These are phyloP conservation scores for Phlegmacium glaucopus DNA, from an alignment of 768 basidiomycete species.

Conservation along the genomic window DNA sequence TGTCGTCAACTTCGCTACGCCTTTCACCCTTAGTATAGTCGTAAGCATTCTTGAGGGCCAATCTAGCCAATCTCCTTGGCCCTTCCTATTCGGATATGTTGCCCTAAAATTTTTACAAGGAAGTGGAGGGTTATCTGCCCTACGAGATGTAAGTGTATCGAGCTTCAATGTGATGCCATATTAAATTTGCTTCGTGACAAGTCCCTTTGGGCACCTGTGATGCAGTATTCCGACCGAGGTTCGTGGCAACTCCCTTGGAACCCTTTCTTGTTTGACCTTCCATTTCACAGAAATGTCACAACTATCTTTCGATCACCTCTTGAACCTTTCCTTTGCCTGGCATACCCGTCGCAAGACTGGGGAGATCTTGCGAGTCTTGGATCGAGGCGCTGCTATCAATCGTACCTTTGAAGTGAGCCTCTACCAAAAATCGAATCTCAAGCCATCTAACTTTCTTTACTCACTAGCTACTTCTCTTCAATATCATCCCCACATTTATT, in stretches of 20 bases:
- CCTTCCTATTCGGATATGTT: slow-evolving; percentile 65
- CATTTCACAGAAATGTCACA: slow-evolving; percentile 69
- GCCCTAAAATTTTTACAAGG: slow-evolving; percentile 72
- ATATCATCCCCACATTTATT: slow-evolving; percentile 75
- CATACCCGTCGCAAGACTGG: slow-evolving; percentile 83
- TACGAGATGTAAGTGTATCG: slow-evolving; percentile 46
- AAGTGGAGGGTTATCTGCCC: slow-evolving; percentile 68
- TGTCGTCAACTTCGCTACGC: slow-evolving; percentile 69
- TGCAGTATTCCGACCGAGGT: slow-evolving; percentile 83
- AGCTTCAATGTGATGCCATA: not conserved
- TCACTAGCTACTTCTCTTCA: slow-evolving; percentile 73
- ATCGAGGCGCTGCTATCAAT: slow-evolving; percentile 85
- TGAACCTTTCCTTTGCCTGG: slow-evolving; percentile 84
- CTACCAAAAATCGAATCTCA: not conserved
- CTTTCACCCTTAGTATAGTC: slow-evolving; percentile 66
- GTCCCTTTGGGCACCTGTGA: slow-evolving; percentile 83
- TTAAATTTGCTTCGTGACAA: slow-evolving; percentile 18
- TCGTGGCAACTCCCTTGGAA: slow-evolving; percentile 9
- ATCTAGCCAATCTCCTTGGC: slow-evolving; percentile 55
- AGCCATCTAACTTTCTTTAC: slow-evolving; percentile 1
- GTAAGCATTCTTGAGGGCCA: slow-evolving; percentile 52
- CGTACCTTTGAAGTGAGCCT: slow-evolving; percentile 61
- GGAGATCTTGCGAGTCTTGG: slow-evolving; percentile 77
- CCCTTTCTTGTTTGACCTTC: not conserved
- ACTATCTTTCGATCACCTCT: slow-evolving; percentile 81